A percentile compares a stretch with the other conserved stretches of the same genome.
phyloP scores from a whole-genome alignment of 768 basidiomycete species.

The Leccinum incarnatum region DNA sequence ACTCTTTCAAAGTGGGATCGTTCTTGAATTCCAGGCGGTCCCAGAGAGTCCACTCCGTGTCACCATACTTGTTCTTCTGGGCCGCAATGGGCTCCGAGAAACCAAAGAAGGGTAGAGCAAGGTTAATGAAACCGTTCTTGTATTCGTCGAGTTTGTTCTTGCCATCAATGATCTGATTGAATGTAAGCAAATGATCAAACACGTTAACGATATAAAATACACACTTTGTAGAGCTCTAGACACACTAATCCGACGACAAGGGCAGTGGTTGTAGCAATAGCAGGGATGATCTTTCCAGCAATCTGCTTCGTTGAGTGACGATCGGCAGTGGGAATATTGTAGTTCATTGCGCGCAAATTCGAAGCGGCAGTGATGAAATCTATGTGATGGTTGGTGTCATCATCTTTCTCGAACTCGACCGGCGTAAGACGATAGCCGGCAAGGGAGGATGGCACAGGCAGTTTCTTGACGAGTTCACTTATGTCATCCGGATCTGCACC shows the following conservation, averaged over 20 bases:
- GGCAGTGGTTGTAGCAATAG: conserved; percentile 97
- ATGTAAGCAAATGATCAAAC: conserved; percentile 2
- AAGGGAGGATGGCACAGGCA: conserved; percentile 87
- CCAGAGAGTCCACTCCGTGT: conserved; percentile 96
- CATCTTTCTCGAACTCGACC: conserved; percentile 99
- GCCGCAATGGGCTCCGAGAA: conserved; percentile 97
- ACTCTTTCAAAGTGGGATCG: conserved; percentile 83
- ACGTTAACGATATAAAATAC: background rate
- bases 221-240: conserved; percentile 93
- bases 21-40: conserved; percentile 92
- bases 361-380: conserved; percentile 98
- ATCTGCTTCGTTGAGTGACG: conserved; percentile 95
- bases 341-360: conserved; percentile 94
- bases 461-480: conserved; percentile 55
- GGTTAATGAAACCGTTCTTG: conserved; percentile 98
- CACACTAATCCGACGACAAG: conserved; percentile 95
- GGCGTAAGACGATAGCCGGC: conserved; percentile 95
- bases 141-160: conserved; percentile 92
- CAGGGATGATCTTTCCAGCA: conserved; percentile 98
- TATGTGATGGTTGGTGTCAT: conserved; percentile 96
- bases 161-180: conserved; percentile 81
- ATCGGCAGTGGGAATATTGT: conserved; percentile 83
- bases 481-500: conserved; percentile 47
- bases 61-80: conserved; percentile 81
- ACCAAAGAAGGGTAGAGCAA: conserved; percentile 97